phyloP scores from a whole-genome alignment of 225 moss, liverwort and hornwort species.

The Marchantia paleacea region DNA sequence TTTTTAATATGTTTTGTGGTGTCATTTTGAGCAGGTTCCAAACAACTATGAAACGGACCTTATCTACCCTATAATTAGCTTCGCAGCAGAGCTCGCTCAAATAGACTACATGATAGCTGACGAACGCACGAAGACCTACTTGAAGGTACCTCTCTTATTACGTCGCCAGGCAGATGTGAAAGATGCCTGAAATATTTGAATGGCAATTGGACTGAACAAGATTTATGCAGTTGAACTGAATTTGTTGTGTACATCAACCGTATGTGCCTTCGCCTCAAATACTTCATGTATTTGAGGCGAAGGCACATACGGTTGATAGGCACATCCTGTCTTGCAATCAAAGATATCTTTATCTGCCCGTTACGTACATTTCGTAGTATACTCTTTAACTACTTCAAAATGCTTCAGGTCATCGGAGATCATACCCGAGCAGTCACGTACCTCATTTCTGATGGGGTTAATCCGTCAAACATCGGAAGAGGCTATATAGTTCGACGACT shows the following conservation, averaged over 20 bases:
- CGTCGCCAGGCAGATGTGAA: neutral
- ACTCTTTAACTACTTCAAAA: neutral
- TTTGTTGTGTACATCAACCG: too few species aligned
- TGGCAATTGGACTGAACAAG: too few species aligned
- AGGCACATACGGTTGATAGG: too few species aligned
- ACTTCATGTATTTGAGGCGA: too few species aligned
- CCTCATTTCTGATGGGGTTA: conserved; percentile 89
- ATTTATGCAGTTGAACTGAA: too few species aligned
- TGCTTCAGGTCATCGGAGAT: conserved; percentile 77
- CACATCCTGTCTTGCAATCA: too few species aligned
- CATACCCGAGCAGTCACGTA: conserved; percentile 91
- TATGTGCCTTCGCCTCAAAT: too few species aligned
- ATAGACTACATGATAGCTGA: conserved; percentile 57
- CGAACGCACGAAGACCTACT: conserved; percentile 58
- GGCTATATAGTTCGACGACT: conserved; percentile 84
- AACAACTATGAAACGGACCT: conserved; percentile 95
- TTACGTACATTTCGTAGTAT: neutral
- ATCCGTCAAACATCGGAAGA: conserved; percentile 73
- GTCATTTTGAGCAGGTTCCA: conserved; percentile 57
- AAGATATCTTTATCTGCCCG: neutral
- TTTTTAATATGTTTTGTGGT: neutral
- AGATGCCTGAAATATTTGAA: neutral
- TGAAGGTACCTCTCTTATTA: conserved; percentile 53
- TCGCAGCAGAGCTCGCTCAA: conserved; percentile 68
- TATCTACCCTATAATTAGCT: conserved; percentile 75